A percentile compares a stretch with the other conserved stretches of the same genome.
These are phyloP conservation scores for Fraxinus greggii DNA, from an alignment of 305 asterid genomes.

Conservation along the genomic window DNA sequence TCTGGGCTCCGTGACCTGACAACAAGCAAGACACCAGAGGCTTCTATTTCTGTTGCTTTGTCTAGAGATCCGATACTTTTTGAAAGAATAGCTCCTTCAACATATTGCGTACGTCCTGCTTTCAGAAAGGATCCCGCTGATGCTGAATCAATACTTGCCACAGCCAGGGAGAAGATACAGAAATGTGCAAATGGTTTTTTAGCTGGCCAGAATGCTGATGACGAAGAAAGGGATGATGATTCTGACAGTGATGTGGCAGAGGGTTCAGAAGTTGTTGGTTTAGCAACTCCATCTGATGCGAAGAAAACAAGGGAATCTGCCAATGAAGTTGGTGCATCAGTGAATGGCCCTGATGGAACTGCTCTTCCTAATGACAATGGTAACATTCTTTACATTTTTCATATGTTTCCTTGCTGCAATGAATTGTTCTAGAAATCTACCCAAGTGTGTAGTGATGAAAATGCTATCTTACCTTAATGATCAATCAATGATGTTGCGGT, in stretches of 20 bases:
- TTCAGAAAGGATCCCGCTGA: conserved; percentile 95
- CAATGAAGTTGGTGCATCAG: conserved; percentile 42
- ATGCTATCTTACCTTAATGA: conserved; percentile 20
- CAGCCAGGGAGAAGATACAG: conserved; percentile 89
- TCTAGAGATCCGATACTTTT: conserved; percentile 96
- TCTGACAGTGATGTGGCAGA: conserved; percentile 87
- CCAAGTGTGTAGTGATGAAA: background rate
- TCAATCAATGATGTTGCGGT: conserved; percentile 11
- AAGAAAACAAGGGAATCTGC: conserved; percentile 42
- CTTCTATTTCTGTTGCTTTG: conserved; percentile 98
- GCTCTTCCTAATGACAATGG: conserved; percentile 40
- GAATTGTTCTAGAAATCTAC: conserved; percentile 4
- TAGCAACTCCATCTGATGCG: conserved; percentile 55
- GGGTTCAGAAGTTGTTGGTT: conserved; percentile 75
- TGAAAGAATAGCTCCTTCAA: conserved; percentile 97
- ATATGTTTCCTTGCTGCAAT: conserved; percentile 9
- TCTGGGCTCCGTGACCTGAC: conserved; percentile 96
- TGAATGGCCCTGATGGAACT: conserved; percentile 40
- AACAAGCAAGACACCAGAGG: conserved; percentile 99
- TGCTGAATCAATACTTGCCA: conserved; percentile 74
- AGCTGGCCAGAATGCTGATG: conserved; percentile 80
- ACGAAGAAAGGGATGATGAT: conserved; percentile 93
- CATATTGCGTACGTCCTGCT: conserved; percentile 84
- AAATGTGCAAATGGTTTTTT: conserved; percentile 78
- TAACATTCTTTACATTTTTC: conserved; percentile 43